A percentile compares a stretch with the other conserved stretches of the same genome.
phyloP scores from a whole-genome alignment of 257 asterid species.

The Eustoma russellianum region DNA sequence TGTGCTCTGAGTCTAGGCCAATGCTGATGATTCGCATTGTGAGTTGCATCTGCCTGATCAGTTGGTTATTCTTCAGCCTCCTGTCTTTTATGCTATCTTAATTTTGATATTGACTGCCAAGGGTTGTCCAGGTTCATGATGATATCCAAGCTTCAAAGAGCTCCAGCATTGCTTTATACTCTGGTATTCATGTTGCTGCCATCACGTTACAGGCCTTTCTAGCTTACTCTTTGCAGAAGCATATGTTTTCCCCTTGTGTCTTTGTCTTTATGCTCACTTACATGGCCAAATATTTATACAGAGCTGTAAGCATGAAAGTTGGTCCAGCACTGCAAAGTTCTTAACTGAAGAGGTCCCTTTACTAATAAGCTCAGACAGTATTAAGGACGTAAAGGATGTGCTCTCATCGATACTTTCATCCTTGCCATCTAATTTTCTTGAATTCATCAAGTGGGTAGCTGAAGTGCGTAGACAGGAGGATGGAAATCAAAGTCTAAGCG shows the following conservation, averaged over 20 bases:
- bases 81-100: background rate
- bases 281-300: slow-evolving; percentile 23
- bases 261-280: slow-evolving; percentile 4
- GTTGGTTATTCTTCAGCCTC: background rate
- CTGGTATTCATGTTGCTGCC: slow-evolving; percentile 46
- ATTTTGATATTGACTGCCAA: background rate
- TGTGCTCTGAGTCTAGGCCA: background rate
- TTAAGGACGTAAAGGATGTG: slow-evolving; percentile 52
- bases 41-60: slow-evolving; percentile 2
- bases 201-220: slow-evolving; percentile 7
- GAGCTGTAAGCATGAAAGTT: slow-evolving; percentile 97
- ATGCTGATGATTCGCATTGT: background rate
- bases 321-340: slow-evolving; percentile 72
- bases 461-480: slow-evolving; percentile 86
- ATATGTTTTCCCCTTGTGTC: background rate
- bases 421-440: slow-evolving; percentile 68
- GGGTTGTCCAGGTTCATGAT: slow-evolving; percentile 77
- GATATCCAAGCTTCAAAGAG: slow-evolving; percentile 74
- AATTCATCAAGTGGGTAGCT: slow-evolving; percentile 87
- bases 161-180: slow-evolving; percentile 84
- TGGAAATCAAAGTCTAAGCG: slow-evolving; percentile 46
- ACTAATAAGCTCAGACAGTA: slow-evolving; percentile 42
- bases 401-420: slow-evolving; percentile 50
- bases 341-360: slow-evolving; percentile 78
- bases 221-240: background rate